phyloP scores from a whole-genome alignment of 2,329 filamentous ascomycete genomes.

The Hirsutella thompsonii region DNA sequence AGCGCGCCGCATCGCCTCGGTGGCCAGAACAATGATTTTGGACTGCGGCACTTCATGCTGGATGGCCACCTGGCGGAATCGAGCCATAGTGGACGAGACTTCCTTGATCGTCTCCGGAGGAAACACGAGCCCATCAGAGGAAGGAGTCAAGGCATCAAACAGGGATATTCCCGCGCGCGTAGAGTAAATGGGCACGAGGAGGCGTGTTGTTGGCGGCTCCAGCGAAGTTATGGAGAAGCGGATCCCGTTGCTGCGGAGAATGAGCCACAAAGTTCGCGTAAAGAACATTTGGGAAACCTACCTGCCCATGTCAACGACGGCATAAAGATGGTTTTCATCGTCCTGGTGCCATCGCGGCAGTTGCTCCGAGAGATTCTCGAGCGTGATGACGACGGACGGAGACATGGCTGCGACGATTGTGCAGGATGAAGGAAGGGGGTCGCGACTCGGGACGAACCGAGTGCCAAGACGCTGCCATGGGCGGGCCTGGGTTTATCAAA shows the following conservation, averaged over 20 bases:
- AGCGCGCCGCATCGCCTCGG: conserved; percentile 77
- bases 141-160: conserved; percentile 63
- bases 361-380: conserved; percentile 35
- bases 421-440: background rate
- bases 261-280: conserved; percentile 2
- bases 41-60: conserved; percentile 52
- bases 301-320: conserved; percentile 50
- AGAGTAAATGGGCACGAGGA: conserved; percentile 65
- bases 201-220: conserved; percentile 55
- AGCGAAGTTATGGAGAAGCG: conserved; percentile 82
- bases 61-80: conserved; percentile 59
- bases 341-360: conserved; percentile 35
- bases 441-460: background rate
- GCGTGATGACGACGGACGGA: conserved; percentile 30
- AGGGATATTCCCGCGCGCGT: conserved; percentile 72
- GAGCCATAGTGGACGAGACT: conserved; percentile 54
- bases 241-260: conserved; percentile 62
- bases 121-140: conserved; percentile 26
- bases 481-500: too few species aligned
- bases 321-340: conserved; percentile 36
- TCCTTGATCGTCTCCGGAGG: conserved; percentile 42
- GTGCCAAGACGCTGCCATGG: background rate
- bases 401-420: conserved; percentile 11
- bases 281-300: conserved; percentile 15
- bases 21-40: conserved; percentile 68